Base-by-base conservation (phyloP, 1,139 yeast genomes). In the Suhomyces terraborum region DNA sequence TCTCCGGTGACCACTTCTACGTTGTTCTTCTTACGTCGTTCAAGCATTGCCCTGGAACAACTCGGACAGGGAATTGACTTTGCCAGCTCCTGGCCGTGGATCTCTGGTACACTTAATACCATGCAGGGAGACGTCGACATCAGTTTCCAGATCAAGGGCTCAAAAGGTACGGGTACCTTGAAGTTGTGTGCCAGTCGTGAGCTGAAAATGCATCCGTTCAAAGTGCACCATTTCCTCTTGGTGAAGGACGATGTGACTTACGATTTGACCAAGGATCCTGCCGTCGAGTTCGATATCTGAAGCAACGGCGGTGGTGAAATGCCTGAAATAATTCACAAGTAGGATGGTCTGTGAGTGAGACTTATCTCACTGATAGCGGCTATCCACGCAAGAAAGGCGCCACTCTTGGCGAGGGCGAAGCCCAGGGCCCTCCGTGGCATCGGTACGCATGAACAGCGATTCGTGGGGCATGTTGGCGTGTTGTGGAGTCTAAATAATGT, bases 1-100 rank as follows among this genome's bases (percentile, higher is more conserved):
- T 86, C 95, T 7, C 96, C 98, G 2, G 79, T 91, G 43, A 84
- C 89, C 50, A 78, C 85, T 32, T 89, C 96, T n/a, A 84, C 95
- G 3, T 68, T 93, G 59, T 89, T 88, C 62, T 85, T 88, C 46
- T 68, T 93, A 52, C 79, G 98, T 57, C 75, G 96, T 57, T 84
- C 94, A 3, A 71, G 75, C n/a, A 53, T 67, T 35, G 93, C 89
- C n/a, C 70, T 77, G 34, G 77, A 75, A 14, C 59, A 69, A 3
- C 67, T 93, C 35, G 98, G 98, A 12, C 78, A 76, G 36, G 82
- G 85, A 51, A 86, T 93, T 49, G 80, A 81, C 31, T 88, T 84
- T 59, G 73, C 75, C 26, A 71, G 77, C 37, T 62, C 85, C 34
- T 79, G 85, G 69, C 98, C 98, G 4, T 93, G 97, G 97, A 83